A percentile compares a stretch with the other conserved stretches of the same genome.
Evolutionary conservation across 768 basidiomycete genomes (phyloP).

Genomic region (Hericium rajendrae): DNA sequence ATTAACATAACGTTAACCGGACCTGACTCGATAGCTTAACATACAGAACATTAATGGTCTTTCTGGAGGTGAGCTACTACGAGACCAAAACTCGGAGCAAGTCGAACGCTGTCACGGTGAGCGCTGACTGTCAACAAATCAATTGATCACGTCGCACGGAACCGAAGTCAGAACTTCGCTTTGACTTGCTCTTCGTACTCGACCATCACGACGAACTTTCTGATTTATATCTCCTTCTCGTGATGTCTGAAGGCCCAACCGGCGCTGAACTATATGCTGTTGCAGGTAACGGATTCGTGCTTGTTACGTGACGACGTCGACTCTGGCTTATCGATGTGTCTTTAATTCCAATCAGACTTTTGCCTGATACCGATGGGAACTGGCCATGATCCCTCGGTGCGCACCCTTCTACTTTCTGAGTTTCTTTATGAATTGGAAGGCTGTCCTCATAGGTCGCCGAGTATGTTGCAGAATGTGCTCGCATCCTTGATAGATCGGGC

Average conservation of each 20-base stretch:
- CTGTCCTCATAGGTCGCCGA: slow-evolving; percentile 48
- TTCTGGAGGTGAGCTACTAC: no score
- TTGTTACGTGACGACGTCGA: neutral
- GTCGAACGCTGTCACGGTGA: no score
- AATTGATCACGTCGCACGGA: no score
- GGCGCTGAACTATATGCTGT: slow-evolving; percentile 58
- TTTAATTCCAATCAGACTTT: slow-evolving; percentile 49
- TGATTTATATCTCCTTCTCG: neutral
- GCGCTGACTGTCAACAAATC: no score
- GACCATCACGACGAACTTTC: no score
- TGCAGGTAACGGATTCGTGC: slow-evolving; percentile 39
- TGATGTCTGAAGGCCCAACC: neutral
- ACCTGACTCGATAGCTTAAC: no score
- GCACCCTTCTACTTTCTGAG: slow-evolving; percentile 8
- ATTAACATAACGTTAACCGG: no score
- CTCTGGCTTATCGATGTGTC: neutral
- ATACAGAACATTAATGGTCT: no score
- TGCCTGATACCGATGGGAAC: slow-evolving; percentile 86
- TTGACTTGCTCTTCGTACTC: no score
- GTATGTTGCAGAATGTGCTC: slow-evolving; percentile 74
- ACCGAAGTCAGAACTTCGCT: no score
- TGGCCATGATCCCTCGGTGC: slow-evolving; percentile 50
- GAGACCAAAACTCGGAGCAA: no score
- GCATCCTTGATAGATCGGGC: slow-evolving; percentile 75
- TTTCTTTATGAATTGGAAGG: no score